Base-by-base conservation (phyloP, 1,139 yeast genomes). In the Taphrina sp. region DNA sequence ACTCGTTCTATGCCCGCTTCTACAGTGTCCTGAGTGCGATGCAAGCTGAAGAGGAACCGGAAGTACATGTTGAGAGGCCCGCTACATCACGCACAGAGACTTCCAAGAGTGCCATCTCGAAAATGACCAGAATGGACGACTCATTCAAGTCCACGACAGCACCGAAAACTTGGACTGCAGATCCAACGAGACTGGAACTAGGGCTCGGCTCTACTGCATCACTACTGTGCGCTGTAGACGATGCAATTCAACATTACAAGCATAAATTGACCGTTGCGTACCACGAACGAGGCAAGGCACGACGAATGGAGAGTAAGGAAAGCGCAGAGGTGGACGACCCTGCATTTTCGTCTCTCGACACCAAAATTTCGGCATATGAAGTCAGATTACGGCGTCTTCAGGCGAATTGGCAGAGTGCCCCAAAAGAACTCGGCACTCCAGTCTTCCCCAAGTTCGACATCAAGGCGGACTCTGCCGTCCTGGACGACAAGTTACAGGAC, bases 21-120 rank as follows among this genome's bases (percentile, higher is more conserved):
- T 49, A 49, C 46, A 39, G 54, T 22, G 54, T 49, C 39, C 38
- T 49, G 54, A 41, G 26, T 12, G 46, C 54, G 24, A 38, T 49
- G 54, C 39, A 31, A 16, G 47, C 16, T 14, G 46, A 41, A 39
- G 46, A 36, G 31, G 31, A 26, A 12, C 31, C 31, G 12, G 31
- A 26, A 12, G 31, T 26, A 7, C 7, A 12, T 7, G 12, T 12
- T 12, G 31, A 26, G 12, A 7, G 31, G 7, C 31, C 31, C 31
- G 31, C 31, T 7, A n/a, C n/a, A n/a, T n/a, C n/a, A n/a, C n/a
- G n/a, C n/a, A n/a, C n/a, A n/a, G n/a, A n/a, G n/a, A n/a, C n/a
- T n/a, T n/a, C n/a, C n/a, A n/a, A n/a, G n/a, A n/a, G n/a, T n/a
- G n/a, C n/a, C n/a, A n/a, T n/a, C n/a, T n/a, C n/a, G n/a, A n/a